Base-by-base conservation (phyloP, 2,329 filamentous ascomycete genomes). In the Aspergillus costaricaensis region DNA sequence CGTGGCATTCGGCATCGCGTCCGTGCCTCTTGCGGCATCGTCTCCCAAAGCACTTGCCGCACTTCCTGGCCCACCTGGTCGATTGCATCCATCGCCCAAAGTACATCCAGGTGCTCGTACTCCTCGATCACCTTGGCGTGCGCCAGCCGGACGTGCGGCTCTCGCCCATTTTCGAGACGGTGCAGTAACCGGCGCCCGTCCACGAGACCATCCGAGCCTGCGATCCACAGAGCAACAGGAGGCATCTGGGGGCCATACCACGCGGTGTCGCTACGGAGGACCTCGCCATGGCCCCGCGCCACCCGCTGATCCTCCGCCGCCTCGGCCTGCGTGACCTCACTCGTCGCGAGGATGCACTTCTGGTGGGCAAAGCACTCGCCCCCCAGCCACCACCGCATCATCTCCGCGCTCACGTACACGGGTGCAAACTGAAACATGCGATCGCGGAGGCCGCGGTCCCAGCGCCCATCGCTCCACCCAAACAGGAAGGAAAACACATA, bases 361-460 rank as follows among this genome's bases (percentile, higher is more conserved):
- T 96, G 91, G 68, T 83, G 87, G 25, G 86, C 89, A 70, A 96
- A 97, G 67, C 92, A 92, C 68, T 95, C 91, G 4, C 88, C 81
- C 0, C 93, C 94, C 0, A 97, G 83, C 94, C 94, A 97, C 94
- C 94, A 98, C 5, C 91, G 84, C 91, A 97, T 96, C 60, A 88
- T 89, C 77, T 97, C 92, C 0, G 91, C 86, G 67, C 88, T 92
- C 54, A 97, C 91, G 69, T 96, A 96, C 0, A 96, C 91, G 1
- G 94, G 94, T 0, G 92, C 88, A 67, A 96, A 97, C 69, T 95
- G 91, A 74, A 98, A 97, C 84, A 96, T 89, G 44, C 94, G 88
- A 71, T 91, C 80, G 60, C 91, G 83, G 14, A 96, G 78, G 6
- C 83, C 91, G 8, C 87, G 85, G 64, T 97, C 94, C 94, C 94